These are phyloP conservation scores for Filosporella fistucella DNA, from an alignment of 495 filamentous ascomycete genomes.

Conservation along the genomic window DNA sequence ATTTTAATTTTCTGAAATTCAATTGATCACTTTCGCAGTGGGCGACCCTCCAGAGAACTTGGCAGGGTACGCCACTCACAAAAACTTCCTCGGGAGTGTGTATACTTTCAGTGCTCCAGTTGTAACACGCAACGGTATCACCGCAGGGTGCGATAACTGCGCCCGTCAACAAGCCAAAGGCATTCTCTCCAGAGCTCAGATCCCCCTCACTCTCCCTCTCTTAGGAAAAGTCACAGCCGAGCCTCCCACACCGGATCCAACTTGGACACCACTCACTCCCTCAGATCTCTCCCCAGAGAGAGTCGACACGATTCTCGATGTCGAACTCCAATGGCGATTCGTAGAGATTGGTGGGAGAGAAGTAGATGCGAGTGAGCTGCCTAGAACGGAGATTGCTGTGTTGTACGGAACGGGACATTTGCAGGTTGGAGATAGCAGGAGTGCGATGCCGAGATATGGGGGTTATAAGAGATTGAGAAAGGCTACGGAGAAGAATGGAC, in stretches of 20 bases:
- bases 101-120: constrained; percentile 1
- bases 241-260: background rate
- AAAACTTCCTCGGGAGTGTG: background rate
- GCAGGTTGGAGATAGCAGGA: background rate
- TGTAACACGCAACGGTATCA: no score
- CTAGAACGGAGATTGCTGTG: background rate
- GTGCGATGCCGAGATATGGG: background rate
- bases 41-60: background rate
- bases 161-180: background rate
- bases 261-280: background rate
- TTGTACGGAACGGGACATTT: background rate
- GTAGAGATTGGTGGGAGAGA: background rate
- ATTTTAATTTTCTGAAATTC: no score
- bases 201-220: background rate
- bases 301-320: background rate
- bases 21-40: no score
- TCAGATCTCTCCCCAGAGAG: background rate
- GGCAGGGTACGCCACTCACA: background rate
- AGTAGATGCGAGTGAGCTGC: background rate
- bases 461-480: background rate
- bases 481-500: background rate
- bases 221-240: background rate
- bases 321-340: background rate
- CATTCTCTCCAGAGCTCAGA: background rate
- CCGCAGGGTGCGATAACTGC: background rate